A percentile compares a stretch with the other conserved stretches of the same genome.
Conservation (phyloP, 306 rosid genomes). For the Vigna radiata region DNA sequence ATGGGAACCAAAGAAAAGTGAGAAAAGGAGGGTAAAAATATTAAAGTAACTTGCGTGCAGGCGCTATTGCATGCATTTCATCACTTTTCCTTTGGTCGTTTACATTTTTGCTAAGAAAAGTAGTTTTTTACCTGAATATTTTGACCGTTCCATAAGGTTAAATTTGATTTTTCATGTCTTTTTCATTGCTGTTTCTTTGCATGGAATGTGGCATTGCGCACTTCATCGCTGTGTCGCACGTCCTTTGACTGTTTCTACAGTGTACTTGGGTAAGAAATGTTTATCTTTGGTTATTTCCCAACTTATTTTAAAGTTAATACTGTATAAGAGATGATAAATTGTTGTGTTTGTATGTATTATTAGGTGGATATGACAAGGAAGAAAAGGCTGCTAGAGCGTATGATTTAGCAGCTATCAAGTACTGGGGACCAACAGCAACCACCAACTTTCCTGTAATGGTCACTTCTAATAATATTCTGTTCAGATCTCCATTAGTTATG, state of each 20-base stretch:
- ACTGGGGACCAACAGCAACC: constrained; percentile 91
- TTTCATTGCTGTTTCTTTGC: constrained; percentile 51
- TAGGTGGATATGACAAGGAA: constrained; percentile 97
- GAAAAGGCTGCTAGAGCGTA: constrained; percentile 93
- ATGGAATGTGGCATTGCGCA: constrained; percentile 57
- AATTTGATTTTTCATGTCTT: constrained; percentile 46
- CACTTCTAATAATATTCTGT: not conserved
- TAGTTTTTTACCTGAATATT: constrained; percentile 25
- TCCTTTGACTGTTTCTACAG: constrained; percentile 56
- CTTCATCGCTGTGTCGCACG: constrained; percentile 47
- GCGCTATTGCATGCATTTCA: constrained; percentile 36
- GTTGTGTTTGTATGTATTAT: not conserved
- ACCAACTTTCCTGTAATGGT: constrained; percentile 83
- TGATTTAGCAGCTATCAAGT: constrained; percentile 92
- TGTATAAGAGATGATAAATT: constrained; percentile 8
- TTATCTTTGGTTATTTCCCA: not conserved
- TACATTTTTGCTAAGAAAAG: constrained; percentile 34
- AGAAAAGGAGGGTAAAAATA: not conserved
- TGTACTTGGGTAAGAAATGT: constrained; percentile 80
- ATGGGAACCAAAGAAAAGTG: constrained; percentile 2
- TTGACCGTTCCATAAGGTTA: constrained; percentile 52
- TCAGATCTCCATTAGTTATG: not conserved
- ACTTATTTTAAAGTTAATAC: not conserved
- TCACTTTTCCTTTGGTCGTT: constrained; percentile 41
- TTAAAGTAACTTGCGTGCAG: constrained; percentile 25